A percentile compares a stretch with the other conserved stretches of the same genome.
Conservation (phyloP, 345 rosid species). For the Moringa oleifera region DNA sequence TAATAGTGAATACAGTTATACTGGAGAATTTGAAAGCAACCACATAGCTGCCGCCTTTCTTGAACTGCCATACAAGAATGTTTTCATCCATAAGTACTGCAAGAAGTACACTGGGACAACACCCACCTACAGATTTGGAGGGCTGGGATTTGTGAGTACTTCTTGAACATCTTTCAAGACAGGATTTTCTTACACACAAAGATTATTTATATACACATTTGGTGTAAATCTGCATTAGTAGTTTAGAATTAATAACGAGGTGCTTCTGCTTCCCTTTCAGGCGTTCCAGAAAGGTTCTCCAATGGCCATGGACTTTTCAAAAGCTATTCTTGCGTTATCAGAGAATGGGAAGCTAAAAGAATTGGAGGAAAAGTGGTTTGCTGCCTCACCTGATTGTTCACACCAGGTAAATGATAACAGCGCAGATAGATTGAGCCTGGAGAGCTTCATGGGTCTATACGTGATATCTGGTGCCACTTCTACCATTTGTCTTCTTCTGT, state of each 20-base stretch:
- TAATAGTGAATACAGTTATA: slow-evolving; percentile 16
- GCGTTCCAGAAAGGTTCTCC: slow-evolving; percentile 43
- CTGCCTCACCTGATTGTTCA: slow-evolving; percentile 13
- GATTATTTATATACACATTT: too few relatives aligned
- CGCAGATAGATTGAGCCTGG: slow-evolving; percentile 29
- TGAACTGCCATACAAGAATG: slow-evolving; percentile 48
- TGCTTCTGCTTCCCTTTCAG: slow-evolving; percentile 9
- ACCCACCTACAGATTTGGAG: slow-evolving; percentile 40
- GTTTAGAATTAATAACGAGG: too few relatives aligned
- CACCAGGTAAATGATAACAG: slow-evolving; percentile 2
- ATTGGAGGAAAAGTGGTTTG: slow-evolving; percentile 26
- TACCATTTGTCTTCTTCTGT: slow-evolving; percentile 29
- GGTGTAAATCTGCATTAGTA: too few relatives aligned
- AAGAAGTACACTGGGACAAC: slow-evolving; percentile 21
- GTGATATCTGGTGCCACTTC: slow-evolving; percentile 27
- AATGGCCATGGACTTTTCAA: slow-evolving; percentile 31
- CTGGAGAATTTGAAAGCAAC: slow-evolving; percentile 18
- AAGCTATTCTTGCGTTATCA: slow-evolving; percentile 35
- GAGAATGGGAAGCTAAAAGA: slow-evolving; percentile 25
- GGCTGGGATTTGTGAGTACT: slow-evolving; percentile 54
- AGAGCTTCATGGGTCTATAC: slow-evolving; percentile 38
- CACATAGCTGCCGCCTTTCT: slow-evolving; percentile 41
- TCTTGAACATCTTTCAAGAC: not conserved
- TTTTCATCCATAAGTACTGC: slow-evolving; percentile 35
- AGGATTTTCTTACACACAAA: too few relatives aligned